phyloP scores from a whole-genome alignment of 2,329 filamentous ascomycete species.

The Trichophaea hybrida region DNA sequence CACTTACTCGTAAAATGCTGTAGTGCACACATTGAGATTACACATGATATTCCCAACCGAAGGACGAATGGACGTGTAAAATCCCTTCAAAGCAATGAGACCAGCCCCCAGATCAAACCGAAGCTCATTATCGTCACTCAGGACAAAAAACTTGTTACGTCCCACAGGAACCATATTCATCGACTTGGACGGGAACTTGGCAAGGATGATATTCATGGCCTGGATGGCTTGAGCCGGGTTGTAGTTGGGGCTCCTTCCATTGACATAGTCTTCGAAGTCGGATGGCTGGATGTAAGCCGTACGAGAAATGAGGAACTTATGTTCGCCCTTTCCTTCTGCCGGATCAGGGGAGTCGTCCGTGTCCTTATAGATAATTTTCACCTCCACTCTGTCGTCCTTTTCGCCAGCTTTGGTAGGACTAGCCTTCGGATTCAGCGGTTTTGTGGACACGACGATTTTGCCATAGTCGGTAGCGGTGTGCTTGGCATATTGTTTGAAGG shows the following conservation, averaged over 20 bases:
- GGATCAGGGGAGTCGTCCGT: conserved; percentile 20
- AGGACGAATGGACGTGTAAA: conserved; percentile 47
- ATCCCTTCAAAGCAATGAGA: conserved; percentile 46
- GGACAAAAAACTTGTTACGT: conserved; percentile 28
- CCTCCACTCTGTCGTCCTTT: conserved; percentile 18
- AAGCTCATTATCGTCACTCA: conserved; percentile 29
- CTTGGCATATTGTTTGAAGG: conserved; percentile 12
- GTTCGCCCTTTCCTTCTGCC: conserved; percentile 22
- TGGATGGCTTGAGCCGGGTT: conserved; percentile 22
- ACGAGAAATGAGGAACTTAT: conserved; percentile 23
- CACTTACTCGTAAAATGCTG: conserved; percentile 42
- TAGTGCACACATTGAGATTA: conserved; percentile 49
- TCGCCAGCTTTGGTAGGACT: neutral
- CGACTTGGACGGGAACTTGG: conserved; percentile 24
- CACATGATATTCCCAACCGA: conserved; percentile 44
- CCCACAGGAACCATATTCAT: conserved; percentile 22
- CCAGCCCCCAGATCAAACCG: conserved; percentile 36
- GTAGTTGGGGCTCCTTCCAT: conserved; percentile 19
- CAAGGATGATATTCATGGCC: conserved; percentile 25
- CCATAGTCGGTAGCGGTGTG: conserved; percentile 25
- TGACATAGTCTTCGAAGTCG: conserved; percentile 21
- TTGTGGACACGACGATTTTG: conserved; percentile 23
- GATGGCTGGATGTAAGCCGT: conserved; percentile 22
- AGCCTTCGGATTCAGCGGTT: conserved; percentile 11
- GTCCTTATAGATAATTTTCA: conserved; percentile 21